Conservation (phyloP, 2,329 filamentous ascomycete species). For the Zasmidium cellare region DNA sequence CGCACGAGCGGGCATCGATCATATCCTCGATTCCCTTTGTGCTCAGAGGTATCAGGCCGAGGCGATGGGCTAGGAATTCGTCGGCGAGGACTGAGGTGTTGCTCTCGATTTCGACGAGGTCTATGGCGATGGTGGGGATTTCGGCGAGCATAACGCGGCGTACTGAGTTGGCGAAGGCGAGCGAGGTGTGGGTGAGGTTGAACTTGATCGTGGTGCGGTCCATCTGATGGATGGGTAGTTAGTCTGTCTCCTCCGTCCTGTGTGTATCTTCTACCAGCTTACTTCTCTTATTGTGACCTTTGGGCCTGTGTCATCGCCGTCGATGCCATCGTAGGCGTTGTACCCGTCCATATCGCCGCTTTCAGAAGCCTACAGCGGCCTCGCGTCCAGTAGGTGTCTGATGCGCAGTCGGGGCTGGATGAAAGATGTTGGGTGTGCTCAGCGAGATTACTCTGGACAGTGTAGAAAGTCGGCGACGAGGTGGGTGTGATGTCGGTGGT, state of each 20-base stretch:
- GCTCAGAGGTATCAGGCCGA: conserved; percentile 85
- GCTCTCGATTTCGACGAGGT: conserved; percentile 86
- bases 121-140: conserved; percentile 91
- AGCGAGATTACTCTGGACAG: not conserved
- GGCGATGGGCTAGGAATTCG: conserved; percentile 90
- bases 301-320: conserved; percentile 25
- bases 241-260: conserved; percentile 4
- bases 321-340: conserved; percentile 20
- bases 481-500: not conserved
- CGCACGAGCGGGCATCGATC: conserved; percentile 88
- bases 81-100: conserved; percentile 97
- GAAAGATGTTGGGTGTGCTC: not conserved
- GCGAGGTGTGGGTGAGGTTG: conserved; percentile 83
- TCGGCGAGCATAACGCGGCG: conserved; percentile 90
- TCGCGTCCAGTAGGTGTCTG: not conserved
- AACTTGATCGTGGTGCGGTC: conserved; percentile 84
- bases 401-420: not conserved
- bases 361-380: not conserved
- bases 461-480: not conserved
- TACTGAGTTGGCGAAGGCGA: conserved; percentile 88
- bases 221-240: conserved; percentile 47
- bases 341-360: conserved; percentile 20
- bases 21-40: conserved; percentile 80
- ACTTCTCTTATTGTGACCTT: conserved; percentile 49
- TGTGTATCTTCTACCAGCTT: conserved; percentile 11